Conservation (phyloP, 176 grass and related monocot genomes). For the Thalia dealbata region DNA sequence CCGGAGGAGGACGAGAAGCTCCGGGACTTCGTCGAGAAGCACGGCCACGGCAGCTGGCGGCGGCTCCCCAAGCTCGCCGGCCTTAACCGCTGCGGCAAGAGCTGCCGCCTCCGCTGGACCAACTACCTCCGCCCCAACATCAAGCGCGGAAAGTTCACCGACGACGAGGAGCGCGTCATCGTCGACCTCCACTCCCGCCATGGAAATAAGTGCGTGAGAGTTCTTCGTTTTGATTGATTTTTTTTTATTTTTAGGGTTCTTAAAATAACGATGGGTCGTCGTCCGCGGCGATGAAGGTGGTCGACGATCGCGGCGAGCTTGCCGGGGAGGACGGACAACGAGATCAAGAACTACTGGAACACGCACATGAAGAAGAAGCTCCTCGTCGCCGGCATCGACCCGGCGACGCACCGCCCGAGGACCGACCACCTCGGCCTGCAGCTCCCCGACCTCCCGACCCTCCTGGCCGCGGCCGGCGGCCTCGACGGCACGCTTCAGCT, state of each 20-base stretch:
- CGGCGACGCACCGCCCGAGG: background rate
- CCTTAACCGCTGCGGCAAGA: slow-evolving; percentile 63
- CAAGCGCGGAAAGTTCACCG: slow-evolving; percentile 35
- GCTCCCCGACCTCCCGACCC: background rate
- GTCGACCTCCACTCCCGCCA: slow-evolving; percentile 1
- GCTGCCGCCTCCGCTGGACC: slow-evolving; percentile 78
- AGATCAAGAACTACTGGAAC: slow-evolving; percentile 10
- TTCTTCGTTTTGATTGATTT: background rate
- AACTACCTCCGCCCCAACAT: slow-evolving; percentile 90
- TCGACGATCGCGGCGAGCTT: background rate
- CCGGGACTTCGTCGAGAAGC: background rate
- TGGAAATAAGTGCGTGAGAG: background rate
- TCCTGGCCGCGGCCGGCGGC: background rate
- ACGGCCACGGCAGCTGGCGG: slow-evolving; percentile 1
- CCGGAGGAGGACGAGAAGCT: slow-evolving; percentile 7
- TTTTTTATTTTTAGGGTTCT: no score
- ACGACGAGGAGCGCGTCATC: slow-evolving; percentile 15
- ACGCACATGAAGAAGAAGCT: slow-evolving; percentile 1
- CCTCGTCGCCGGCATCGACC: background rate
- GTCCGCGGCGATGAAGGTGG: background rate
- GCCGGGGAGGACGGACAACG: slow-evolving; percentile 2
- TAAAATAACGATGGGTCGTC: background rate
- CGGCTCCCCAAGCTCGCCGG: background rate
- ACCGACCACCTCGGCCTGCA: background rate
- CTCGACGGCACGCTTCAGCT: background rate